phyloP scores from a whole-genome alignment of 139 green algal species.

The Chlamydomonas schloesseri region DNA sequence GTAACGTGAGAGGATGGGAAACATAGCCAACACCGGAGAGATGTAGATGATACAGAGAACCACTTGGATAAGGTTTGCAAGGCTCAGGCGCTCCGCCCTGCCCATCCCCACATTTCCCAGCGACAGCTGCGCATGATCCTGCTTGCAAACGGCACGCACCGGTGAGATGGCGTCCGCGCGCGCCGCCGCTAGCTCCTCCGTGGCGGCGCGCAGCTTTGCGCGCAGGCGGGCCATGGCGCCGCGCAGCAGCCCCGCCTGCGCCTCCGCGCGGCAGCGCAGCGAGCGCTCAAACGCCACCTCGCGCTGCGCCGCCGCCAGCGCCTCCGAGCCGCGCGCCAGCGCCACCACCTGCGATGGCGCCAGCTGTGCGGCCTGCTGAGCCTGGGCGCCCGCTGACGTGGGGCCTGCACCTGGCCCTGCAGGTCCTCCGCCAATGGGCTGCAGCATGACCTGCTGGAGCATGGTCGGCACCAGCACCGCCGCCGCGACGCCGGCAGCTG shows the following conservation, averaged over 20 bases:
- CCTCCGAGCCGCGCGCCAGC: slow-evolving; percentile 43
- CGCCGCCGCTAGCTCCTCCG: slow-evolving; percentile 38
- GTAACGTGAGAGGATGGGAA: too few species aligned
- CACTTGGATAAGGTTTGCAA: too few species aligned
- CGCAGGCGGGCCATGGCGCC: slow-evolving; percentile 31
- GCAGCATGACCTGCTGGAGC: too few species aligned
- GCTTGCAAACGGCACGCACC: slow-evolving; percentile 2
- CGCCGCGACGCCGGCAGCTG: too few species aligned
- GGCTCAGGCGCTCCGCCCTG: too few species aligned
- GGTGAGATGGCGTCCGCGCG: slow-evolving; percentile 1
- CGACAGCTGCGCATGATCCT: too few species aligned
- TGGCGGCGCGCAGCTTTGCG: slow-evolving; percentile 11
- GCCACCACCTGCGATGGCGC: slow-evolving; percentile 36
- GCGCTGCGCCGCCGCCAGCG: slow-evolving; percentile 56
- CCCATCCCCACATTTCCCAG: too few species aligned
- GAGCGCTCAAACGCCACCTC: slow-evolving; percentile 49
- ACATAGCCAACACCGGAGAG: too few species aligned
- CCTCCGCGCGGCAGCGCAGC: slow-evolving; percentile 47
- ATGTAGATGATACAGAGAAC: too few species aligned
- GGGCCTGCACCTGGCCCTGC: background rate
- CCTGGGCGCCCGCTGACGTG: background rate
- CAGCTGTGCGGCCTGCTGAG: background rate
- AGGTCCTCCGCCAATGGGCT: background rate
- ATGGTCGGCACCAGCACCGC: too few species aligned
- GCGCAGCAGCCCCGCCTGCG: slow-evolving; percentile 11